These are phyloP conservation scores for Candida anglica DNA, from an alignment of 805 yeast species.

Conservation along the genomic window DNA sequence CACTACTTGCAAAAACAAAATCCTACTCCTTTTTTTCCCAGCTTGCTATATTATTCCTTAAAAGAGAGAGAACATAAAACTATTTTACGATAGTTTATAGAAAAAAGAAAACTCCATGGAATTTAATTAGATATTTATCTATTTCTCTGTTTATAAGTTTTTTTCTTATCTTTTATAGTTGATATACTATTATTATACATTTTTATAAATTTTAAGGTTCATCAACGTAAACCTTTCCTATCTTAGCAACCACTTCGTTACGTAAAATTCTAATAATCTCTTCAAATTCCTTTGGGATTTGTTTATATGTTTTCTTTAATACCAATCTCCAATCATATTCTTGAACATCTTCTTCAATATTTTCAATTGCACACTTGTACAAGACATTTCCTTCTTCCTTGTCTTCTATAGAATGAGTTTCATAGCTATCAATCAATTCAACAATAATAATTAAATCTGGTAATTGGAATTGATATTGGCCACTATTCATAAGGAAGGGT, in stretches of 20 bases:
- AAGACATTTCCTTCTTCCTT: conserved; percentile 24
- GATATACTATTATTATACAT: not conserved
- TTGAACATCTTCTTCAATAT: conserved; percentile 13
- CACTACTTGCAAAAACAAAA: not conserved
- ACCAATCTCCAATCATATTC: conserved; percentile 34
- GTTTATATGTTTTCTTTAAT: conserved; percentile 10
- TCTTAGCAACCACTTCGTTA: conserved; percentile 26
- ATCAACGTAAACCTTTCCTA: conserved; percentile 32
- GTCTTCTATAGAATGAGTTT: conserved; percentile 18
- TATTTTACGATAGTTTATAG: no score
- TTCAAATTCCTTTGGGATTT: conserved; percentile 22
- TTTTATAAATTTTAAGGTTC: not conserved
- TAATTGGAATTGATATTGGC: conserved; percentile 14
- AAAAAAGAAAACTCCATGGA: conserved; percentile 1
- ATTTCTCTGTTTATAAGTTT: not conserved
- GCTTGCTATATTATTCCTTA: no score
- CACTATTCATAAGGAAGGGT: conserved; percentile 30
- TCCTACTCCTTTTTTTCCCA: not conserved
- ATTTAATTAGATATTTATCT: no score
- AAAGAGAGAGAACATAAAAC: no score
- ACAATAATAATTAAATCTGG: conserved; percentile 33
- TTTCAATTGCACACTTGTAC: conserved; percentile 25
- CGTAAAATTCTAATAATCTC: conserved; percentile 24
- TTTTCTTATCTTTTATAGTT: not conserved
- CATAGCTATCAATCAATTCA: conserved; percentile 37